Conservation (phyloP, 208 protist species). For the Naegleria fowleri region DNA sequence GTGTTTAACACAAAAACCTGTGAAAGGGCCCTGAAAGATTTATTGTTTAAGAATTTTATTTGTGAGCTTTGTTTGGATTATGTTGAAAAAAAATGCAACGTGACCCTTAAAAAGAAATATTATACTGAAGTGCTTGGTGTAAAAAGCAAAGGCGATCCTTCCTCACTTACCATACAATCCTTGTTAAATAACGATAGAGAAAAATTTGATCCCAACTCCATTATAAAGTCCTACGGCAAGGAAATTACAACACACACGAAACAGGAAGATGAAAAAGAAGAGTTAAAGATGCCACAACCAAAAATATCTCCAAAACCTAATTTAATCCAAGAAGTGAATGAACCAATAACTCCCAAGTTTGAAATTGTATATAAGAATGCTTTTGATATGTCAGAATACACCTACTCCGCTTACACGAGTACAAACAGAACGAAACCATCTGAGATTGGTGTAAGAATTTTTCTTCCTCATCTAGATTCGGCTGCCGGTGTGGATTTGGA, state of each 20-base stretch:
- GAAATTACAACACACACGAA: background rate
- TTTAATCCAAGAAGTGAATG: background rate
- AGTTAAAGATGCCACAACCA: background rate
- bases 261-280: background rate
- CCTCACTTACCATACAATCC: background rate
- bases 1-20: background rate
- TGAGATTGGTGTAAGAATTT: background rate
- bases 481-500: background rate
- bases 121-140: background rate
- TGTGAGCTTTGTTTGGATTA: background rate
- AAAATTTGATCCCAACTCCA: background rate
- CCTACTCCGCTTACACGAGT: background rate
- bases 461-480: background rate
- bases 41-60: background rate
- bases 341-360: background rate
- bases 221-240: background rate
- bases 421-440: background rate
- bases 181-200: background rate
- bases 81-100: background rate
- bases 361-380: background rate
- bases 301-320: background rate
- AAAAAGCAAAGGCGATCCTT: background rate
- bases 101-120: background rate
- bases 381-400: conserved; percentile 6
- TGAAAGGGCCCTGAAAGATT: background rate